phyloP scores from a whole-genome alignment of 352 stramenopile species.

The Globisporangium middletonii region DNA sequence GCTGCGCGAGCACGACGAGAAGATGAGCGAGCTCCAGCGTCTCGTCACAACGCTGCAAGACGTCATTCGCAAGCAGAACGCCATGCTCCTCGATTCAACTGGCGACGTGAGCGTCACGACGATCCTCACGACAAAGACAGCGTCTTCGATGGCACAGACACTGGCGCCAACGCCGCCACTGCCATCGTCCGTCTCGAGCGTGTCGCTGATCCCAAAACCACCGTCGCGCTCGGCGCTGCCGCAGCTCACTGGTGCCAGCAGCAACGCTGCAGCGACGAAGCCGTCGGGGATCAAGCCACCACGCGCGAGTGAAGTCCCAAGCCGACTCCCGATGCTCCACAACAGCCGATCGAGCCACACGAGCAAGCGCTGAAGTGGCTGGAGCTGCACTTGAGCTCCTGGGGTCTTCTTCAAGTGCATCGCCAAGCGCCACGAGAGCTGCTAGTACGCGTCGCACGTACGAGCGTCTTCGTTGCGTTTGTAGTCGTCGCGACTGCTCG shows the following conservation, averaged over 20 bases:
- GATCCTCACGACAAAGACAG: background rate
- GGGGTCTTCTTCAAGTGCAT: background rate
- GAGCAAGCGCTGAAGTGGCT: slow-evolving; percentile 4
- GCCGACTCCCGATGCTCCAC: slow-evolving; percentile 4
- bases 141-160: background rate
- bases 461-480: background rate
- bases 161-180: background rate
- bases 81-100: slow-evolving; percentile 18
- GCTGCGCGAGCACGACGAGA: slow-evolving; percentile 30
- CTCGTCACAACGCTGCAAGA: slow-evolving; percentile 35
- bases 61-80: slow-evolving; percentile 31
- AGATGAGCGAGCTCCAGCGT: slow-evolving; percentile 35
- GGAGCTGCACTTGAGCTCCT: background rate
- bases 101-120: background rate
- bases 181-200: background rate
- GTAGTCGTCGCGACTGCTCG: background rate
- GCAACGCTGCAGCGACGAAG: background rate
- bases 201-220: slow-evolving; percentile 4
- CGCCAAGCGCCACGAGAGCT: no score
- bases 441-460: slow-evolving; percentile 1
- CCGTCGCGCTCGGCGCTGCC: slow-evolving; percentile 2
- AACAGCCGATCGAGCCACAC: background rate
- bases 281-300: slow-evolving; percentile 1
- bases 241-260: background rate
- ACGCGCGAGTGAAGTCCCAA: slow-evolving; percentile 3